Evolutionary conservation across 352 stramenopile species (phyloP), one percentile per base, ranked within the genome.

Genomic region (Phytophthora crassamura): DNA sequence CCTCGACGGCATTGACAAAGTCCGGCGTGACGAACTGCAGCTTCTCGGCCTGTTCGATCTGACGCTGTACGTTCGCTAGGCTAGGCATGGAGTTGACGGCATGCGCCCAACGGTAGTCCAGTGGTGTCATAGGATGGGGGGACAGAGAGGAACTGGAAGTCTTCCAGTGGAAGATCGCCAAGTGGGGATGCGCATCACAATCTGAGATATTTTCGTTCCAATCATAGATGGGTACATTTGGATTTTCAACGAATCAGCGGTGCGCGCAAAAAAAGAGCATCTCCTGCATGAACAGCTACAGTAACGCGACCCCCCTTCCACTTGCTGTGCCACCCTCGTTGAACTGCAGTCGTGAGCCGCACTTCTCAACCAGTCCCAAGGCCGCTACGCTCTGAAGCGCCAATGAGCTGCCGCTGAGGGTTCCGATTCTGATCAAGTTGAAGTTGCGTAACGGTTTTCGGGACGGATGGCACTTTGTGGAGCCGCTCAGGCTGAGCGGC

Each of bases 71-170:
- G 15, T 41, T 18, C 0, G 33, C 20, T n/a, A 12, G 90, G 51
- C 59, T 80, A 54, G 32, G 54, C 68, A 5, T 50, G 5, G 79
- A 88, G 64, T 92, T 92, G 15, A 92, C 76, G 2, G 80, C 83
- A 20, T 92, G 83, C 7, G 71, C 83, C 83, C 83, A 92, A 38
- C 81, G 71, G 49, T 86, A 92, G 38, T 77, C 67, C 10, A 86
- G 69, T 35, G 77, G 81, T 32, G 55, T 69, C 78, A 87, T 86
- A 20, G 32, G n/a, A 18, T 34, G 15, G 18, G 33, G 40, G 46
- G 9, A 15, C 7, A 15, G 41, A 33, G n/a, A 9, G 12, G 9
- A 14, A 36, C 11, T 25, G 25, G 59, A 57, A 39, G 55, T 68
- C 49, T 46, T n/a, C n/a, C n/a, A n/a, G n/a, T 34, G 32, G 58